Percentiles rank a stretch among this genome's conserved stretches.
These are phyloP conservation scores for Lasiosphaeria ovina DNA, from an alignment of 495 filamentous ascomycete species.

Conservation along the genomic window DNA sequence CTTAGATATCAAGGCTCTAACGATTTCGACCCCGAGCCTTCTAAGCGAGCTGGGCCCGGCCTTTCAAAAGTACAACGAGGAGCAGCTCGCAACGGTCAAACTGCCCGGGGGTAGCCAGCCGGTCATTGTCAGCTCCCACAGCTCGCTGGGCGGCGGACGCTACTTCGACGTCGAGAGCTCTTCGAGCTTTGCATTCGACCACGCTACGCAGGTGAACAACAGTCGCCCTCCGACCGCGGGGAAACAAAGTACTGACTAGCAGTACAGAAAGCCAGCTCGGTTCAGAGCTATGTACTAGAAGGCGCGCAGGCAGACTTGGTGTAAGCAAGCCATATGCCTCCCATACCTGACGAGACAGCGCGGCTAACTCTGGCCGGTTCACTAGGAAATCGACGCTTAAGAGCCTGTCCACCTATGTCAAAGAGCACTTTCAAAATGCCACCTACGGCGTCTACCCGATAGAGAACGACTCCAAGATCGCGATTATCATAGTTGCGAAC, in stretches of 20 bases:
- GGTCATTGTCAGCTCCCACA: slow-evolving; percentile 86
- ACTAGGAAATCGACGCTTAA: slow-evolving; percentile 76
- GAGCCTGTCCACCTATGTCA: slow-evolving; percentile 69
- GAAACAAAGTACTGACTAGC: slow-evolving; percentile 3
- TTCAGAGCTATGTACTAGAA: slow-evolving; percentile 79
- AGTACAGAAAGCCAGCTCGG: slow-evolving; percentile 74
- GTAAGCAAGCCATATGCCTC: slow-evolving; percentile 44
- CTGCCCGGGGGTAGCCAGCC: slow-evolving; percentile 79
- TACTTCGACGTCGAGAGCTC: slow-evolving; percentile 89
- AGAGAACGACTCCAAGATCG: slow-evolving; percentile 70
- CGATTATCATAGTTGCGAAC: slow-evolving; percentile 83
- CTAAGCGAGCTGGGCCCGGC: slow-evolving; percentile 72
- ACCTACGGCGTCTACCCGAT: slow-evolving; percentile 78
- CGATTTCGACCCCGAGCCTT: slow-evolving; percentile 64
- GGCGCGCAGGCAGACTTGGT: slow-evolving; percentile 75
- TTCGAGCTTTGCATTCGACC: slow-evolving; percentile 84
- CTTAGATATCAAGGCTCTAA: slow-evolving; percentile 84
- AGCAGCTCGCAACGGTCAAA: slow-evolving; percentile 84
- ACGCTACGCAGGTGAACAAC: slow-evolving; percentile 65
- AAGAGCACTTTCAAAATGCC: slow-evolving; percentile 84
- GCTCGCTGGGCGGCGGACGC: slow-evolving; percentile 68
- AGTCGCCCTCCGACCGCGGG: not conserved
- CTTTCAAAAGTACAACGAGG: slow-evolving; percentile 93
- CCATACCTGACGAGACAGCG: not conserved
- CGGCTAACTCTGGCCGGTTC: not conserved